Evolutionary conservation across 75 land plant genomes (phyloP).

Genomic region (Chamaecyparis obtusa): DNA sequence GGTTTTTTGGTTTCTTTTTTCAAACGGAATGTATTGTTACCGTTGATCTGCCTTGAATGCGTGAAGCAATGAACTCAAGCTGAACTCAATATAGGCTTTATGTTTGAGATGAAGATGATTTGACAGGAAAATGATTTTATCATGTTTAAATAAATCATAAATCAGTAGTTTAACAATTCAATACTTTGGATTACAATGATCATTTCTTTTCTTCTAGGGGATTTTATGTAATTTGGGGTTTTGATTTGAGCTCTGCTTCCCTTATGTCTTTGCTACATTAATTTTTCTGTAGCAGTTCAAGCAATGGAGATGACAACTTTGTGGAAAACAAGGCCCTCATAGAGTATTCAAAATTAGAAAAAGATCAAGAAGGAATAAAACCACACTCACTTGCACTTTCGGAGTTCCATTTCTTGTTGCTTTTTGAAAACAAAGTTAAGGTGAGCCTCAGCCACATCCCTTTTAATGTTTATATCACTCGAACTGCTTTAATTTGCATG

Average conservation of each 20-base stretch:
- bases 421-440: conserved; percentile 73
- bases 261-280: background rate
- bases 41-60: background rate
- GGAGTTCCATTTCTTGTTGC: conserved; percentile 89
- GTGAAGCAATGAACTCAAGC: background rate
- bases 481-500: background rate
- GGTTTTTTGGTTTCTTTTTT: background rate
- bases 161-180: background rate
- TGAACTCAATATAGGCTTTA: background rate
- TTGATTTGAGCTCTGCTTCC: background rate
- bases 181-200: background rate
- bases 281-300: conserved; percentile 33
- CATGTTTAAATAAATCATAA: background rate
- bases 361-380: conserved; percentile 45
- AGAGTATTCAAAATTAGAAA: conserved; percentile 71
- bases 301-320: conserved; percentile 81
- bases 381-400: conserved; percentile 83
- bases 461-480: background rate
- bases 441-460: conserved; percentile 14
- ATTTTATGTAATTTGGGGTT: background rate
- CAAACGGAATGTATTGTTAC: background rate
- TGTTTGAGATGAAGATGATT: background rate
- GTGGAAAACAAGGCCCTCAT: conserved; percentile 92
- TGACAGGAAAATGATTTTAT: background rate
- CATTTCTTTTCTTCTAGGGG: background rate